These are phyloP conservation scores for Heliamphora exappendiculata DNA, from an alignment of 148 eudicot species.

Conservation along the genomic window DNA sequence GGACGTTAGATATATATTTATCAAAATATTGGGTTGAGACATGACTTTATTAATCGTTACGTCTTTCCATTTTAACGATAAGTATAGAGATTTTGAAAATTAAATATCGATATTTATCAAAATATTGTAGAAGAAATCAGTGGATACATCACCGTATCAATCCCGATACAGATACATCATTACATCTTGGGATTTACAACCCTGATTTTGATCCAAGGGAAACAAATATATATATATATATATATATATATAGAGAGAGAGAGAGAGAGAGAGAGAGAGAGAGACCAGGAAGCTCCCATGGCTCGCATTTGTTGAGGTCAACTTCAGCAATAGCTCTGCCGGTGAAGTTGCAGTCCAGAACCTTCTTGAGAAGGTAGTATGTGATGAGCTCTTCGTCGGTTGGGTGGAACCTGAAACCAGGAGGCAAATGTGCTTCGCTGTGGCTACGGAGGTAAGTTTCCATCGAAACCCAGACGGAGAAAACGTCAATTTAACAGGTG, in stretches of 20 bases:
- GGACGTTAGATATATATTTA: no score
- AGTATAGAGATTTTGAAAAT: no score
- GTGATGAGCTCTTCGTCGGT: slow-evolving; percentile 94
- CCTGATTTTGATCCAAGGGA: neutral
- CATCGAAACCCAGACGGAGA: slow-evolving; percentile 8
- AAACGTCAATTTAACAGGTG: neutral
- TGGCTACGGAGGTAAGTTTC: slow-evolving; percentile 17
- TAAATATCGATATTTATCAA: no score
- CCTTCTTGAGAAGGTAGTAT: slow-evolving; percentile 77
- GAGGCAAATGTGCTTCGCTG: slow-evolving; percentile 51
- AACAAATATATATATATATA: neutral
- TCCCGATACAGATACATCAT: no score
- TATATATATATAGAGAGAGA: neutral
- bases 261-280: neutral
- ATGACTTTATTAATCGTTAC: no score
- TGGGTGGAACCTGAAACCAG: slow-evolving; percentile 89
- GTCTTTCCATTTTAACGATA: no score
- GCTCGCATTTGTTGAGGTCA: no score
- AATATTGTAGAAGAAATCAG: no score
- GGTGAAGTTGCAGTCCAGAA: slow-evolving; percentile 57
- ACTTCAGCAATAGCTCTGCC: slow-evolving; percentile 77
- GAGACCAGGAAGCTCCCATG: slow-evolving; percentile 17
- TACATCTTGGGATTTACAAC: neutral
- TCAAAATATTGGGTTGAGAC: no score
- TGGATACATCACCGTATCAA: no score